Conservation (phyloP, 306 rosid species). For the Rosa chinensis region DNA sequence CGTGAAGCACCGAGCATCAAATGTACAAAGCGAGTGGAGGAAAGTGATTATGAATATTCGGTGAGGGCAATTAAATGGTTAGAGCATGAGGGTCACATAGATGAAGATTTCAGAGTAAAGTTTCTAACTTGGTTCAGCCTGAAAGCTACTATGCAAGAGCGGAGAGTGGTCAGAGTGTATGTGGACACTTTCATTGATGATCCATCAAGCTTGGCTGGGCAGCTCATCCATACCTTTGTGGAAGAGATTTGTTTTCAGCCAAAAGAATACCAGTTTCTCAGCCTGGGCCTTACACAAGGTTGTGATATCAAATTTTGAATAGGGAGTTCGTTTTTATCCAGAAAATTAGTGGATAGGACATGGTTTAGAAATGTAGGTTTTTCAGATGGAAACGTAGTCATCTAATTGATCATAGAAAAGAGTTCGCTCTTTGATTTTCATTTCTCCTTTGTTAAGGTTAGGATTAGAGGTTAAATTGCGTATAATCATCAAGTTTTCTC, state of each 20-base stretch:
- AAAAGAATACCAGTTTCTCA: conserved; percentile 28
- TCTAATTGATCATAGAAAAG: background rate
- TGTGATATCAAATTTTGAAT: conserved; percentile 36
- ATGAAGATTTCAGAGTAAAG: conserved; percentile 67
- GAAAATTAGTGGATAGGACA: conserved; percentile 9
- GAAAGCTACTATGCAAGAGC: conserved; percentile 68
- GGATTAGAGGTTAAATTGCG: background rate
- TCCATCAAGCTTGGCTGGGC: conserved; percentile 86
- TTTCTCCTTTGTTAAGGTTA: background rate
- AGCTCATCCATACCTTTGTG: conserved; percentile 73
- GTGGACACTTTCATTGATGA: conserved; percentile 77
- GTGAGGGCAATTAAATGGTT: conserved; percentile 75
- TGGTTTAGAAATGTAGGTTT: conserved; percentile 12
- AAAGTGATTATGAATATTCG: conserved; percentile 69
- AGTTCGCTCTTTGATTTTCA: background rate
- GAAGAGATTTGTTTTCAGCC: conserved; percentile 65
- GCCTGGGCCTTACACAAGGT: conserved; percentile 32
- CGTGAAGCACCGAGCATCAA: conserved; percentile 31
- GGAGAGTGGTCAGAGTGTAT: conserved; percentile 83
- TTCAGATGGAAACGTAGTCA: background rate
- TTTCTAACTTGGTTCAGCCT: conserved; percentile 98
- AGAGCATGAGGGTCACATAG: conserved; percentile 70
- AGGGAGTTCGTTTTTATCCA: background rate
- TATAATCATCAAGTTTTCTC: background rate
- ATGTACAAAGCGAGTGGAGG: conserved; percentile 49